Base-by-base conservation (phyloP, 2,329 filamentous ascomycete genomes). In the Hymenoscyphus infarciens region DNA sequence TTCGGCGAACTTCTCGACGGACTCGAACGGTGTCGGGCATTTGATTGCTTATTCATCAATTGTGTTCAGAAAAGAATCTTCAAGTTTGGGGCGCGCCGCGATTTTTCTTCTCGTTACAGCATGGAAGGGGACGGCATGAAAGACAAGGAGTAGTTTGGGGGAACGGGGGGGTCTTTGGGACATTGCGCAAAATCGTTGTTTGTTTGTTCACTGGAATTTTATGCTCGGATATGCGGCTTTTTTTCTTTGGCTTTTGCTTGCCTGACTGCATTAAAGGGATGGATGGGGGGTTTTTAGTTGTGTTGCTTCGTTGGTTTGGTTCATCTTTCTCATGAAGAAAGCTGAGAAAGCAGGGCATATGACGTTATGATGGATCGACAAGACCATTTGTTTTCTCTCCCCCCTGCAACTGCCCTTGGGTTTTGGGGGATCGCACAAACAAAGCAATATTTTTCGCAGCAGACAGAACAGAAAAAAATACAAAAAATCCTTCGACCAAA, bases 1-100 rank as follows among this genome's bases (percentile, higher is more conserved):
- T 38, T 57, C 35, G 53, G 56, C 45, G 53, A 60, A 57, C 42
- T 59, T 61, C 59, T 38, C 35, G 52, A 61, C 29, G 59, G 56
- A 58, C 42, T 54, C 22, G 45, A 38, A 29, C 45, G 45, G 45
- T 45, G 59, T 31, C 45, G 33, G 22, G 35, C 22, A 56, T 56
- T 56, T 35, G 31, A 49, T 58, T 45, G n/a, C 22, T 15, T 31
- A 22, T 56, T 27, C 53, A 22, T 33, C 29, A 54, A 16, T 33
- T 39, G 49, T 29, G 29, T 55, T 63, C 45, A 38, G 53, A 25
- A 25, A 57, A 13, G 57, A 58, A 54, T 49, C 5, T 31, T 56
- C 29, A 58, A 54, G n/a, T 59, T 59, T 42, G 39, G 56, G 61
- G 45, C 10, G 22, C 5, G 38, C 19, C 25, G 5, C 31, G 13